Base-by-base conservation (phyloP, 768 basidiomycete genomes). In the Suillus discolor region DNA sequence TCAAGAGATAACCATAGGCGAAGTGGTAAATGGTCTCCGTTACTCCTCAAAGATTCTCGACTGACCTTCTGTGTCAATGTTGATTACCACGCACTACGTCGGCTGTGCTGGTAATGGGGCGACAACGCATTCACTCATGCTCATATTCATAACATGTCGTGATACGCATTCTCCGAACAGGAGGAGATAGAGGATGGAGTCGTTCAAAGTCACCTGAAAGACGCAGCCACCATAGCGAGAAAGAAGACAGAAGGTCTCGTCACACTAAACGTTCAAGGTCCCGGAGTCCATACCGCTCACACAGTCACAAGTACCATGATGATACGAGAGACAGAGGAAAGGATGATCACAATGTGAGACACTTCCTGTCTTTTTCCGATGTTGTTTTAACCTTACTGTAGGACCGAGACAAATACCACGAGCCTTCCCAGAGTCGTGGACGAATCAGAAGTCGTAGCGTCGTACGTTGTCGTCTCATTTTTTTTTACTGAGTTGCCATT, bases 161-260 rank as follows among this genome's bases (percentile, higher is more conserved):
- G 47, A 66, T 31, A 16, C 65, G 51, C 60, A 23, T 31, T 59
- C 57, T 39, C n/a, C 9, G 11, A 59, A 41, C 39, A 75, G 74
- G 44, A 49, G 70, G 69, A 38, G 64, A 68, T 31, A 63, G 74
- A 49, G 69, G 63, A 55, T 49, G 66, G 63, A 71, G 70, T 54
- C 61, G 75, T 54, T 75, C 74, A 57, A 69, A 69, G 44, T 77
- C 74, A 53, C 73, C 75, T 13, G 65, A 63, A 25, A 61, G 71
- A 42, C 57, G 53, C 39, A 59, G 11, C 39, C 62, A 45, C 36
- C 63, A 54, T 36, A 62, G 51, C 59, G 72, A 69, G 23, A 66
- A 67, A 38, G 62, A 63, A 1, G 68, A 67, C 12, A 60, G 65
- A 9, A 36, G 64, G 53, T 25, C 51, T 13, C 69, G 57, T 31